Evolutionary conservation across 345 rosid genomes (phyloP), one percentile per base, ranked within the genome.

Genomic region (Schrenkiella parvula): DNA sequence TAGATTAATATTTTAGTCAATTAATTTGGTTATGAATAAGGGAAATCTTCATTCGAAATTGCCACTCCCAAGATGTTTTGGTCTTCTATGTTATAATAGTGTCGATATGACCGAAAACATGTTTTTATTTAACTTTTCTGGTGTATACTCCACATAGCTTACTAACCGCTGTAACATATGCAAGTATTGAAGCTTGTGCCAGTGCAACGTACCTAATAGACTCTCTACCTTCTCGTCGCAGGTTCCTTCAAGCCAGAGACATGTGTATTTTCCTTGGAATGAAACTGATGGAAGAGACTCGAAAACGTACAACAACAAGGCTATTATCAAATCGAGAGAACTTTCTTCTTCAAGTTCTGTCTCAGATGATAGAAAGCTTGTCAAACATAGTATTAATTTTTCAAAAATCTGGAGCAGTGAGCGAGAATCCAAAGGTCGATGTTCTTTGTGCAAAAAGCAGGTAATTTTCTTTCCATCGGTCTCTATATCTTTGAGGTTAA

Each of bases 221-320:
- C 5, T 34, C 29, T 57, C n/a, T 65, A 25, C 81, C 55, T 41
- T 76, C 62, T 35, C 8, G 54, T 23, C 50, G 50, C 82, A 95
- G 97, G 96, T 91, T 78, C 97, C 97, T 72, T 88, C 96, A 78
- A 95, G 96, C 84, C 96, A 91, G 78, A 84, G 93, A 69, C 80
- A 71, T 76, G 92, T 87, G 19, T 77, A 80, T 79, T 91, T 95
- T 79, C 83, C 96, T 65, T 85, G 89, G 89, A 81, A 79, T 63
- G 96, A 82, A 78, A 76, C 82, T 43, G 89, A 83, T 70, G 86
- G 82, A 25, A 76, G 75, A 74, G 85, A 82, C 55, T 44, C 78
- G 19, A 79, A 63, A 56, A 48, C 76, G 44, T 64, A 71, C 47
- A 85, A 47, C 39, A 87, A 80, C 63, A 76, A 76, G 59, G 77